Evolutionary conservation across 2,329 filamentous ascomycete genomes (phyloP), one percentile per base, ranked within the genome.

Genomic region (Sporothrix sp.): DNA sequence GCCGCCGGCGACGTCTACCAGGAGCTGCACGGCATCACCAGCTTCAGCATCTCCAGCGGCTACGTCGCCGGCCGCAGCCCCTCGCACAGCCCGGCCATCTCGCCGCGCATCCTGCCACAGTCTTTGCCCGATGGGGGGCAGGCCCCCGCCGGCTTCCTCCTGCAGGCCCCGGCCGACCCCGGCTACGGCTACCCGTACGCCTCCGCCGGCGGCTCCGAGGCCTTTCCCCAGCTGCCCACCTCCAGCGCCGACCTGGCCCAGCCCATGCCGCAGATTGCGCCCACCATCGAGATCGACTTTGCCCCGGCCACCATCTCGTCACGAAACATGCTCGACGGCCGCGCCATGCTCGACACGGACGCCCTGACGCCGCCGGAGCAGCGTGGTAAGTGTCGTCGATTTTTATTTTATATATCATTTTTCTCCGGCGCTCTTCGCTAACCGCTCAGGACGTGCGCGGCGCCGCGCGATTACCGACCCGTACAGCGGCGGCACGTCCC

Each of bases 201-300:
- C 54, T 68, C 62, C 54, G 66, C 56, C 27, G 61, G 56, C 25
- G 73, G 79, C 57, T 62, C 61, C 5, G 48, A 40, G 1, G 58
- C 68, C 75, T 7, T 82, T 81, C 58, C 74, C 6, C 64, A 69
- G 27, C 65, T 80, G 13, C 69, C 72, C 50, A 68, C 72, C 21
- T 64, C 66, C n/a, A 68, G 68, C 21, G 64, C 68, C 27, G 85
- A 90, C 52, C 77, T 86, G 63, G 78, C 80, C 6, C 81, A 78
- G 62, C 80, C 78, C 46, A 62, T 61, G 40, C 79, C 82, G 45
- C 77, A 85, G 58, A 93, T 95, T 83, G 85, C 90, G n/a, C 90
- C 90, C 0, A 87, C 90, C 47, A 96, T 96, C 67, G 95, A 93
- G 62, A 93, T 96, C 59, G 87, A 95, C 63, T 89, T 87, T 65